These are phyloP conservation scores for Boletus huronensis DNA, from an alignment of 768 basidiomycete species.

Conservation along the genomic window DNA sequence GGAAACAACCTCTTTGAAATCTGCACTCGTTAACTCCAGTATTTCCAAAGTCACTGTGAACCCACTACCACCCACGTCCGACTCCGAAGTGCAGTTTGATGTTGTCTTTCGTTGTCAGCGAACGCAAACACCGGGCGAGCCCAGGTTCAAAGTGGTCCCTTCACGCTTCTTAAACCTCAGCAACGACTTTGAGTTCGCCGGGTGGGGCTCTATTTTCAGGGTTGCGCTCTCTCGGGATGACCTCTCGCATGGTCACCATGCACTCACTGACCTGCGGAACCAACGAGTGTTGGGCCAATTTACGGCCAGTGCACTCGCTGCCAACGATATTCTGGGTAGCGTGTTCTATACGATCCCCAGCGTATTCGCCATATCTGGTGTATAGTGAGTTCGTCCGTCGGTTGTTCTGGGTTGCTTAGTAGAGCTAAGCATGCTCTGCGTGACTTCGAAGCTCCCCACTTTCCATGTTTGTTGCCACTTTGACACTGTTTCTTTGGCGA, in stretches of 20 bases:
- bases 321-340: conserved; percentile 64
- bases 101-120: conserved; percentile 61
- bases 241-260: conserved; percentile 30
- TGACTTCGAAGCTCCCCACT: conserved; percentile 55
- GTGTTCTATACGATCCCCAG: conserved; percentile 70
- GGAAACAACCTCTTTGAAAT: not conserved
- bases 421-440: not conserved
- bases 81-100: conserved; percentile 45
- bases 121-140: conserved; percentile 41
- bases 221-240: conserved; percentile 47
- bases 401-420: not conserved
- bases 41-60: not conserved
- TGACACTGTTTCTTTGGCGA: conserved; percentile 66
- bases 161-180: conserved; percentile 62
- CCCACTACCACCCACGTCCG: conserved; percentile 41
- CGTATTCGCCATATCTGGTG: conserved; percentile 53
- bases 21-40: not conserved
- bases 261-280: conserved; percentile 30
- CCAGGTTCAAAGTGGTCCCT: conserved; percentile 40
- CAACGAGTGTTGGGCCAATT: conserved; percentile 55
- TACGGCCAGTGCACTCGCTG: conserved; percentile 62
- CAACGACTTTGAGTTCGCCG: conserved; percentile 68
- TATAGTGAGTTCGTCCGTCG: conserved; percentile 56
- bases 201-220: conserved; percentile 57
- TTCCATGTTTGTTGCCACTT: conserved; percentile 58